These are phyloP conservation scores for Russula ochroleuca DNA, from an alignment of 768 basidiomycete genomes.

Conservation along the genomic window DNA sequence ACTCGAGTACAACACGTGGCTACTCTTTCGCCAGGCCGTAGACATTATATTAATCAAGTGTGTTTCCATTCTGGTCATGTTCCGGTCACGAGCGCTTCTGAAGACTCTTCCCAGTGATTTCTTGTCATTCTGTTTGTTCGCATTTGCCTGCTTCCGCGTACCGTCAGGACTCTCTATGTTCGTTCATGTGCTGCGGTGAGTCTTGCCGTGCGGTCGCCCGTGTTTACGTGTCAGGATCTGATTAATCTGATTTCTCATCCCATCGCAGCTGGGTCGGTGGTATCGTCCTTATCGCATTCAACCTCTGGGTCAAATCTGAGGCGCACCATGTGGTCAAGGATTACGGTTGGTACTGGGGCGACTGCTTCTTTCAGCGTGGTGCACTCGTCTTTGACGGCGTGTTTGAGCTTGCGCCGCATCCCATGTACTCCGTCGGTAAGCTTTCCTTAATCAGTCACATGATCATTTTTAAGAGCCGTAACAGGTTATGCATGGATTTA, in stretches of 20 bases:
- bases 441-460: neutral
- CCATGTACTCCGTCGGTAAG: constrained; percentile 90
- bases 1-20: constrained; percentile 93
- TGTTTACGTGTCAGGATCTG: constrained; percentile 6
- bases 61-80: constrained; percentile 30
- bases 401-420: constrained; percentile 88
- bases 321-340: constrained; percentile 98
- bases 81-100: neutral
- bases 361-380: constrained; percentile 89
- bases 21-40: constrained; percentile 92
- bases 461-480: constrained; percentile 8
- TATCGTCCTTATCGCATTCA: constrained; percentile 81
- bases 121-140: constrained; percentile 90
- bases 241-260: neutral
- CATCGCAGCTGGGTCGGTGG: constrained; percentile 78
- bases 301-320: constrained; percentile 97
- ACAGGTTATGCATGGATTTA: constrained; percentile 96
- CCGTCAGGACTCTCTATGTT: constrained; percentile 68
- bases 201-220: constrained; percentile 16
- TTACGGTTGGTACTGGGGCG: constrained; percentile 98
- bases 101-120: constrained; percentile 64
- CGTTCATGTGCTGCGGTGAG: constrained; percentile 74
- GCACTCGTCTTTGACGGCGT: constrained; percentile 96
- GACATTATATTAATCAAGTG: constrained; percentile 96
- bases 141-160: constrained; percentile 86